Base-by-base conservation (phyloP, 2,329 filamentous ascomycete species). In the Cadophora malorum region DNA sequence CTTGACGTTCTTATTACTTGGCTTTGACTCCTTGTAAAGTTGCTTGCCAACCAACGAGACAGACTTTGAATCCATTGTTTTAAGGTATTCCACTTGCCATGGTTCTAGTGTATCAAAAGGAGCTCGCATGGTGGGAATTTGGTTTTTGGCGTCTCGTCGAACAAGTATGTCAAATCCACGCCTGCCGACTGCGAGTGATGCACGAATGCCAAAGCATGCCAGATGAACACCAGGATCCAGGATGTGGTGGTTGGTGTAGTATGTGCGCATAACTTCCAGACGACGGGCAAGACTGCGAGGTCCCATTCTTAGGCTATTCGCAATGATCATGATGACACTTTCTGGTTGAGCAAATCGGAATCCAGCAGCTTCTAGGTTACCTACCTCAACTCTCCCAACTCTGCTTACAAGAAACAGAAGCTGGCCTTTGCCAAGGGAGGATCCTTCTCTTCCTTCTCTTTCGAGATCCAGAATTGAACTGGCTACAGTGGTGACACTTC, bases 361-460 rank as follows among this genome's bases (percentile, higher is more conserved):
- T 0, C 94, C 93, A 12, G 86, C 82, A 0, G 91, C 88, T 70
- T 90, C 86, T 16, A 97, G 83, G 33, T 85, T 84, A 63, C 87
- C 84, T 0, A 86, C 83, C 45, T 94, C 91, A 0, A 84, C 81
- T 41, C 79, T 82, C 41, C 84, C 82, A 1, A 91, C 83, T 53
- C 85, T 85, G 12, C 89, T 90, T 6, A 94, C 90, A 10, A 96
- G 84, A 74, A 96, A 94, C 77, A 97, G 87, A 56, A 96, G 84
- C 64, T 94, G 92, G 0, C 94, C 93, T 68, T 88, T 89, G 4
- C 91, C 91, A 47, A 88, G 85, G 12, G 50, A 50, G 25, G 60
- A 16, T 4, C 49, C 60, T 25, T 50, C 56, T 7, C 31, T 50
- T 4, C 52, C 63, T 28, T 72, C 66, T 60, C 60, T 60, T 62